phyloP scores from a whole-genome alignment of 2,329 filamentous ascomycete genomes.

The Blastomyces gilchristii region DNA sequence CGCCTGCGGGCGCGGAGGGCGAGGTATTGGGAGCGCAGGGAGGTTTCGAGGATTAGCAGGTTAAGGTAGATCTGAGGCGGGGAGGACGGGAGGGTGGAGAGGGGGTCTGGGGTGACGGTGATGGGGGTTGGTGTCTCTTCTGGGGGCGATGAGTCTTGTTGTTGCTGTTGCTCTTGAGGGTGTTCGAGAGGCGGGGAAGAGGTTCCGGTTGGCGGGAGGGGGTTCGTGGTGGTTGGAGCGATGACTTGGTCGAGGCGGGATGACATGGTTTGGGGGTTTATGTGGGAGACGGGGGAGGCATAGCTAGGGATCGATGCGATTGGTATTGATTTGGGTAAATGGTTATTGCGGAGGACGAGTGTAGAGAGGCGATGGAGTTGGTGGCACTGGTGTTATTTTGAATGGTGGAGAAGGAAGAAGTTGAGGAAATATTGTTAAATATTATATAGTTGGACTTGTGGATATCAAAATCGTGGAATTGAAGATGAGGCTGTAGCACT shows the following conservation, averaged over 20 bases:
- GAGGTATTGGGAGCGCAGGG: slow-evolving; percentile 83
- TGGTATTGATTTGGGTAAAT: background rate
- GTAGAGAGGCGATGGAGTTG: background rate
- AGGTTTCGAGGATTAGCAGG: slow-evolving; percentile 90
- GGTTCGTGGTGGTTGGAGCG: slow-evolving; percentile 56
- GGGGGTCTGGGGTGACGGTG: slow-evolving; percentile 47
- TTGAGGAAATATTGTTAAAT: no score
- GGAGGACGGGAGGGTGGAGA: slow-evolving; percentile 73
- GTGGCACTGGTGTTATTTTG: no score
- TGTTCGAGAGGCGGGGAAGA: slow-evolving; percentile 25
- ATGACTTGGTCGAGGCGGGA: slow-evolving; percentile 72
- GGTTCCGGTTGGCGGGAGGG: slow-evolving; percentile 34
- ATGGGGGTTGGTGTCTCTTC: background rate
- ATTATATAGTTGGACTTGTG: no score
- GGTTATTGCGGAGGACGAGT: no score
- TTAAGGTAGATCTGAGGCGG: slow-evolving; percentile 97
- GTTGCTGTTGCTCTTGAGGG: slow-evolving; percentile 10
- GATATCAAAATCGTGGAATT: no score
- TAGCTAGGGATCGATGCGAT: background rate
- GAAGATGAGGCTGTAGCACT: no score
- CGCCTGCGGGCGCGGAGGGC: slow-evolving; percentile 77
- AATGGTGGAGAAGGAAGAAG: no score
- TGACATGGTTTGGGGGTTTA: slow-evolving; percentile 23
- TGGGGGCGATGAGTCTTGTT: slow-evolving; percentile 8
- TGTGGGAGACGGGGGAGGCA: background rate